Percentiles rank a stretch among this genome's conserved stretches.
Evolutionary conservation across 176 grass and related monocot species (phyloP).

Genomic region (Eleusine indica): DNA sequence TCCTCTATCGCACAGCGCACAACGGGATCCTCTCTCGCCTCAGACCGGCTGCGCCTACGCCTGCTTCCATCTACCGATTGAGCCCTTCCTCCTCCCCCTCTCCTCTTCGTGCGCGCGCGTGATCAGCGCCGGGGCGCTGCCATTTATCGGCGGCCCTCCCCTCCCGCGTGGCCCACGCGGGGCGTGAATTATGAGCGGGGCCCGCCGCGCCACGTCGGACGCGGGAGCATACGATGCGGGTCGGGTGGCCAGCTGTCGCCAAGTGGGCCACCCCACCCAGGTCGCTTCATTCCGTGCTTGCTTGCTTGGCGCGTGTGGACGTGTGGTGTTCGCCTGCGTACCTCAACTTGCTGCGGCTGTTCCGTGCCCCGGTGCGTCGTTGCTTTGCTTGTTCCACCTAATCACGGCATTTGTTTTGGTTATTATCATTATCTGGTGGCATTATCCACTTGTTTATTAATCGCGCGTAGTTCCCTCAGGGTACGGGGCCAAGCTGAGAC

Average conservation of each 20-base stretch:
- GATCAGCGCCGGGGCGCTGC: background rate
- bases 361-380: background rate
- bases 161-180: background rate
- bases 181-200: conserved; percentile 31
- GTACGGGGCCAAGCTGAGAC: background rate
- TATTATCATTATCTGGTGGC: background rate
- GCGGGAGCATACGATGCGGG: conserved; percentile 1
- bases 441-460: background rate
- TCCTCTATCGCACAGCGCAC: background rate
- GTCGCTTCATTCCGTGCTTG: background rate
- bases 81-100: too few relatives aligned
- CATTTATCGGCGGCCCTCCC: conserved; percentile 1
- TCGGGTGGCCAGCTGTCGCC: conserved; percentile 41
- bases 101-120: background rate
- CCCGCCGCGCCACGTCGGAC: conserved; percentile 28
- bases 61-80: conserved; percentile 19
- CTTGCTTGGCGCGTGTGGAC: background rate
- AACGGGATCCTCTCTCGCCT: background rate
- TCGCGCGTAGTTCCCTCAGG: background rate
- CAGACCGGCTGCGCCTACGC: background rate
- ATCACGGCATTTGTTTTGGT: conserved; percentile 1
- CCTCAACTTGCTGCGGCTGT: conserved; percentile 12
- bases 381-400: conserved; percentile 32
- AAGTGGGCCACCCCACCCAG: background rate
- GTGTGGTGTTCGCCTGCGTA: too few relatives aligned